Evolutionary conservation across 306 rosid species (phyloP), one percentile per base, ranked within the genome.

Genomic region (Quercus robur): DNA sequence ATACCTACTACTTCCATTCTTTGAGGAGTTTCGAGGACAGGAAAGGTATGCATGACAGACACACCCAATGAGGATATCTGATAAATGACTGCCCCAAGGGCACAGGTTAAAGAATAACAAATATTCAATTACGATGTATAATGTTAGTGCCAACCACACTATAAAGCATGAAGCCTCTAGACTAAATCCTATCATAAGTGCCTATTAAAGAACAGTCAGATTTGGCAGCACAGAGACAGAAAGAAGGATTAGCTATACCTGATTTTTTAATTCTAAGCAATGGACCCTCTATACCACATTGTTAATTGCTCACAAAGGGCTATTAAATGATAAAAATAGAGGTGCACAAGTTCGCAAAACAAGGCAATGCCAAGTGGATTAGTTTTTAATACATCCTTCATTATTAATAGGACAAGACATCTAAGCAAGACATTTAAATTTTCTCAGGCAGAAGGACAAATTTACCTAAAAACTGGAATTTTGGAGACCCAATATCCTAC

Each of bases 401-500:
- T 59, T 59, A 59, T 59, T 59, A 21, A 59, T 59, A 23, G 28
- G 66, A 59, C 31, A 59, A 4, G 66, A 59, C 52, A 68, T 35
- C 28, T n/a, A 68, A 35, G 70, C 26, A 35, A 68, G 49, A 19
- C 38, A 49, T 49, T 49, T 4, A 33, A 15, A 19, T 35, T 9
- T 9, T n/a, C 13, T 19, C 5, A 35, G 6, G 17, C 6, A 18
- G 72, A 31, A 68, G 18, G 18, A n/a, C 63, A n/a, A 71, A 76
- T 49, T 79, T 91, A 93, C 99, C 99, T 93, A 75, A 84, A 74
- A 18, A 64, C 66, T 74, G 98, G 97, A 85, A 89, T 64, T 76
- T 84, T 91, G 73, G 98, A 90, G 56, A 87, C 82, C 98, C 98
- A 95, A 80, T 93, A 95, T 79, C 98, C 97, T 33, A 91, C 79